Percentiles rank a stretch among this genome's conserved stretches.
These are phyloP conservation scores for Barnettozyma wickerhamii DNA, from an alignment of 805 yeast genomes.

Conservation along the genomic window DNA sequence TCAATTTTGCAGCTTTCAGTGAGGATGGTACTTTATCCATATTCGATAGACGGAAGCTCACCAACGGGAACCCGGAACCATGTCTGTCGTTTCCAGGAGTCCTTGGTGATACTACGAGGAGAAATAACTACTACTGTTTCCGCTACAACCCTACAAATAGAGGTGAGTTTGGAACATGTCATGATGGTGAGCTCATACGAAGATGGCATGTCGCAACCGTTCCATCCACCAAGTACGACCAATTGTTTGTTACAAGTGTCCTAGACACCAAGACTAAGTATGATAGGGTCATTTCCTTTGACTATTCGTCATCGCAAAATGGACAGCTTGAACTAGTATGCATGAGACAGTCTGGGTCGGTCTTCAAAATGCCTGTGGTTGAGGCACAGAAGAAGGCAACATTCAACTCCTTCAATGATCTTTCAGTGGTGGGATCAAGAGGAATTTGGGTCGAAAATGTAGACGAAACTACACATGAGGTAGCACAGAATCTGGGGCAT, in stretches of 20 bases:
- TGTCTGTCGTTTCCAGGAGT: conserved; percentile 56
- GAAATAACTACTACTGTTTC: conserved; percentile 59
- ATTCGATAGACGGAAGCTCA: conserved; percentile 71
- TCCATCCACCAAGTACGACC: conserved; percentile 44
- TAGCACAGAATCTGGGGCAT: conserved; percentile 15
- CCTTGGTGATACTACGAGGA: conserved; percentile 56
- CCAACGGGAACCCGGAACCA: conserved; percentile 45
- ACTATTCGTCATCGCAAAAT: conserved; percentile 39
- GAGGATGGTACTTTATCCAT: conserved; percentile 83
- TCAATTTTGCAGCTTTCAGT: conserved; percentile 67
- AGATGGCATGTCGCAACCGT: conserved; percentile 74
- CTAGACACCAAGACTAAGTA: conserved; percentile 69
- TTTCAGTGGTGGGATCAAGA: conserved; percentile 54
- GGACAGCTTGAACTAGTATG: conserved; percentile 69
- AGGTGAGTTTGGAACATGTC: conserved; percentile 76
- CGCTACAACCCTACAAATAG: conserved; percentile 59
- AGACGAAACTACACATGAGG: conserved; percentile 28
- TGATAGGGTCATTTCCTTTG: conserved; percentile 82
- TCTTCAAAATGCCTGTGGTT: conserved; percentile 70
- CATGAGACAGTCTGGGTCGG: conserved; percentile 87
- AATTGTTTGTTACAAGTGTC: conserved; percentile 71
- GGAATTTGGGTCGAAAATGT: conserved; percentile 40
- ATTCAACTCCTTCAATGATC: conserved; percentile 67
- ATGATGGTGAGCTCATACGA: conserved; percentile 71
- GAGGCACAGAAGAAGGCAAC: conserved; percentile 60